phyloP scores from a whole-genome alignment of 2,329 filamentous ascomycete genomes.

The Trichoderma koningiopsis region DNA sequence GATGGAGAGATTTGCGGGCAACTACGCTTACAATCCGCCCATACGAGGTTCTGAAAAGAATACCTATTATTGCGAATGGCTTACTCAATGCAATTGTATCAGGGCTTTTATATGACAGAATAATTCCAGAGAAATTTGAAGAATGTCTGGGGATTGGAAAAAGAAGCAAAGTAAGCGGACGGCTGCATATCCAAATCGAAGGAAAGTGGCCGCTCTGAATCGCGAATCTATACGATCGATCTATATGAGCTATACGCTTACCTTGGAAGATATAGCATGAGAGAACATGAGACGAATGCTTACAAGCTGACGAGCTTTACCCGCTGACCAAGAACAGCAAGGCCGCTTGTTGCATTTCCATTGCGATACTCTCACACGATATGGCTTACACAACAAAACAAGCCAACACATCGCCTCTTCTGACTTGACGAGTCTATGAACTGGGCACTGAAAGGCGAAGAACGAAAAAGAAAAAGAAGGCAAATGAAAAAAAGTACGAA shows the following conservation, averaged over 20 bases:
- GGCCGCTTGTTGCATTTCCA: neutral
- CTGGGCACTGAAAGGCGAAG: neutral
- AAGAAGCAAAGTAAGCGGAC: neutral
- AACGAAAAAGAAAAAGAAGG: neutral
- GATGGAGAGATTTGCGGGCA: neutral
- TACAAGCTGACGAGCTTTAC: neutral
- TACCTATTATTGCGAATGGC: neutral
- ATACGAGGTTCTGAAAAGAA: neutral
- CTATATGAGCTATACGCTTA: neutral
- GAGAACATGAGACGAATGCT: neutral
- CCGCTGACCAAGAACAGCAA: neutral
- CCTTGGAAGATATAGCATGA: neutral
- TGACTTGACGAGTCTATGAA: no score
- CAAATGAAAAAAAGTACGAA: neutral
- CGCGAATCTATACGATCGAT: neutral
- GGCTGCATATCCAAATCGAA: neutral
- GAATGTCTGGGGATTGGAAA: neutral
- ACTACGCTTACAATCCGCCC: neutral
- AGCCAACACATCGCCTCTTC: neutral
- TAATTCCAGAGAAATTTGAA: neutral
- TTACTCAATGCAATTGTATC: neutral
- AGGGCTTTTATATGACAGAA: neutral
- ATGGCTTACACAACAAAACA: neutral
- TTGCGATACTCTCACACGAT: neutral
- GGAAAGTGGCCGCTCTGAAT: neutral